Base-by-base conservation (phyloP, 768 basidiomycete species). In the Porphyrellus cyaneotinctus region DNA sequence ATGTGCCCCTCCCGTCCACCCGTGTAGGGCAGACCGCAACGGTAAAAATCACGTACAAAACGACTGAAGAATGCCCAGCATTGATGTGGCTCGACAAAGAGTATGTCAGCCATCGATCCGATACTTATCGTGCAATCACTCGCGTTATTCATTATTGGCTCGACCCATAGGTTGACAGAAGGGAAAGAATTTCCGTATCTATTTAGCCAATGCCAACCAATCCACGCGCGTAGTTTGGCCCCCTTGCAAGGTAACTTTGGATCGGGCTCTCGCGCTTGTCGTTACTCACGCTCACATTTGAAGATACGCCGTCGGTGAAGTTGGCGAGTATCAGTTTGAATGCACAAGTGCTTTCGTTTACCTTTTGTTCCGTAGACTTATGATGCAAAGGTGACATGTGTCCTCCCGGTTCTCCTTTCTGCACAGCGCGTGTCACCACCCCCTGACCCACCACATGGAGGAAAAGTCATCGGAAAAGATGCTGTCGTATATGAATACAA, bases 201-300 rank as follows among this genome's bases (percentile, higher is more conserved):
- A 15, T 97, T 94, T 74, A 92, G 90, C 53, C 95, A 97, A 63
- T 91, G 88, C 62, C 92, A 97, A 59, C 91, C 95, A 4, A 95
- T 94, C 58, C 87, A 95, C 64, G 88, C 88, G 3, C 82, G 94
- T 24, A 78, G 85, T 3, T 70, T 95, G 39, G 79, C 81, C 1
- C 94, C 93, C 3, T 63, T 91, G 52, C 92, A 95, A 79, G 87
- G 87, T 82, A 38, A 31, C 38, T 20, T 14, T 33, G 18, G 1
- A 26, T 47, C 17, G 0, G 2, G 7, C 20, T 9, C 32, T 17
- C 10, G 7, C 32, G n/a, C 8, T 14, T n/a, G 47, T 43, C 17
- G 18, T 3, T 2, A 7, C 42, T 63, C 15, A 65, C 11, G 1
- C 3, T 39, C 14, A 5, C 11, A 17, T 11, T 33, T 17, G 14